Base-by-base conservation (phyloP, 2,329 filamentous ascomycete species). In the Claviceps sp. region DNA sequence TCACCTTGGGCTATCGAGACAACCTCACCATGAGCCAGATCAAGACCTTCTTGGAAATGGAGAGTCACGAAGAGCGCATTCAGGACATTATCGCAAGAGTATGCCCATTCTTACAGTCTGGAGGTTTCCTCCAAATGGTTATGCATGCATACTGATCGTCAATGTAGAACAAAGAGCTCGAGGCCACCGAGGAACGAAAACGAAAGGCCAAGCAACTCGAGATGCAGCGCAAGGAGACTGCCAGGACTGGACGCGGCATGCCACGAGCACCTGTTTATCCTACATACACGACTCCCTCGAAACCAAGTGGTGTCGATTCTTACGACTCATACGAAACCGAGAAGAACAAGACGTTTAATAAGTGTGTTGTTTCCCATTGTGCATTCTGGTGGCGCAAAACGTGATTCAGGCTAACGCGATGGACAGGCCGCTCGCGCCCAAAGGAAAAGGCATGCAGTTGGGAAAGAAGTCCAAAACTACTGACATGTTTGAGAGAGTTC, bases 1-100 rank as follows among this genome's bases (percentile, higher is more conserved):
- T 98, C 55, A 96, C 91, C 1, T 76, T 95, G 57, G 93, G 93
- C 13, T 97, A 98, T 72, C 75, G 93, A 63, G 93, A 98, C 73
- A 98, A 98, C 70, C 73, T 98, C 60, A 94, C 91, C 24, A 81
- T 98, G 62, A 88, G 84, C 70, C 94, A 98, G 72, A 98, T 98
- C 75, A 96, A 94, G 78, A 96, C 93, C 2, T 98, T 98, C 76
- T 71, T 98, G 60, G 94, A 97, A 65, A 98, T 98, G 93, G 93
- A 98, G 70, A 93, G 86, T 70, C 93, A 98, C 64, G 94, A 98
- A 71, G 93, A 98, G 77, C 84, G 93, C 65, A 97, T 98, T 60
- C 93, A 98, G 70, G 93, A 96, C 66, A 98, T 96, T 57, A 96
- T 96, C 65, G 88, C 89, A 56, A 79, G 88, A 67, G 86, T 91